Evolutionary conservation across 805 yeast species (phyloP).

Genomic region (Kuraishia hungarica): DNA sequence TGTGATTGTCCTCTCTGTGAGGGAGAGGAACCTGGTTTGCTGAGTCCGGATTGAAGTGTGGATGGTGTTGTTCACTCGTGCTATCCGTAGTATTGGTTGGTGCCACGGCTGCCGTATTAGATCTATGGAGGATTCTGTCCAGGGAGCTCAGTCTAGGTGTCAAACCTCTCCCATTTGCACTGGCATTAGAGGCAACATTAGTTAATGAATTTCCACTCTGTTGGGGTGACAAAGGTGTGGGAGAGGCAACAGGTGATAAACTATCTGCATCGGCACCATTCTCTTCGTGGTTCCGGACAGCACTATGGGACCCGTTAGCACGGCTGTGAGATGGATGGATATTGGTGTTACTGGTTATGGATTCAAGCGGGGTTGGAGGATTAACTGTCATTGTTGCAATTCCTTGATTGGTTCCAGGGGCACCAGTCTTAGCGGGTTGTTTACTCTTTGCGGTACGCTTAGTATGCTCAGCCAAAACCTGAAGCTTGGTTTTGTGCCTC

Average conservation of each 20-base stretch:
- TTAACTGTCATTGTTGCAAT: not conserved
- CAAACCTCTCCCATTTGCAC: not conserved
- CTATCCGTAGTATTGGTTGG: not conserved
- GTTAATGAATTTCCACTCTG: not conserved
- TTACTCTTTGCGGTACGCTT: slow-evolving; percentile 18
- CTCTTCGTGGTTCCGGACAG: not conserved
- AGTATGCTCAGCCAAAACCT: slow-evolving; percentile 31
- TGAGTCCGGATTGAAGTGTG: slow-evolving; percentile 13
- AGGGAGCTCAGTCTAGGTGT: not conserved
- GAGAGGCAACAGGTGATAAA: not conserved
- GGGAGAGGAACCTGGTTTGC: slow-evolving; percentile 1
- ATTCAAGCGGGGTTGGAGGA: not conserved
- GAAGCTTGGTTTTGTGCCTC: slow-evolving; percentile 44
- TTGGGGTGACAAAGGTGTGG: not conserved
- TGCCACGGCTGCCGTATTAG: not conserved
- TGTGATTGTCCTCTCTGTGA: slow-evolving; percentile 1
- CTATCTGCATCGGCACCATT: not conserved
- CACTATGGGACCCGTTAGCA: not conserved
- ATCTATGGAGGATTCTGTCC: too few relatives aligned
- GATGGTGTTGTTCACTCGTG: not conserved
- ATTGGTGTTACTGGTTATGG: not conserved
- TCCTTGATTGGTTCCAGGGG: not conserved
- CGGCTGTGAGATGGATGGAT: not conserved
- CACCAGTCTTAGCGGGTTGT: slow-evolving; percentile 11
- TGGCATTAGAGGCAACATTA: not conserved